Percentiles rank a stretch among this genome's conserved stretches.
These are phyloP conservation scores for Zygoascus flipseniorum DNA, from an alignment of 805 yeast species.

Conservation along the genomic window DNA sequence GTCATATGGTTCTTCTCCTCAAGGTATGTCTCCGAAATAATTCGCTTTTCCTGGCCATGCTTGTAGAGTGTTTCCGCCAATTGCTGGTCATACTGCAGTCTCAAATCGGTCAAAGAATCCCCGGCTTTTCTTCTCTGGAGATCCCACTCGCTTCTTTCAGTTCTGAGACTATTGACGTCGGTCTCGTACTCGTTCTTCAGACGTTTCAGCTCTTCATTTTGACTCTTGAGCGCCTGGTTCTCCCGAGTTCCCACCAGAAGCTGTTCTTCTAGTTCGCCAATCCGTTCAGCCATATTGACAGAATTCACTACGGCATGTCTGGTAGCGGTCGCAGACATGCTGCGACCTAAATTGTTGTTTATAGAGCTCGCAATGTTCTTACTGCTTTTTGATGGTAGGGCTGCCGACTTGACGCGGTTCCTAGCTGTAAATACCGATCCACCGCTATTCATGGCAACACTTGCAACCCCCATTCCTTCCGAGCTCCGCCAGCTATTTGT, in stretches of 20 bases:
- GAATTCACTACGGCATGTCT: background rate
- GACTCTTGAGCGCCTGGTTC: background rate
- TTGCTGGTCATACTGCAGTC: background rate
- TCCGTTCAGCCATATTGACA: background rate
- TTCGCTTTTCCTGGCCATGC: background rate
- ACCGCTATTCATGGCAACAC: background rate
- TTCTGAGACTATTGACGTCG: slow-evolving; percentile 20
- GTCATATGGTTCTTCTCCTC: background rate
- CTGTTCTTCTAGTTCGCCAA: background rate
- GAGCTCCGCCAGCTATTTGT: background rate
- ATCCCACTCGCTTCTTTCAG: slow-evolving; percentile 33
- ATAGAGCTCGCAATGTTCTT: background rate
- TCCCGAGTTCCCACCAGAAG: background rate
- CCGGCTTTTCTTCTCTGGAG: slow-evolving; percentile 29
- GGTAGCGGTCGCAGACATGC: background rate
- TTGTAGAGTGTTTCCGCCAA: background rate
- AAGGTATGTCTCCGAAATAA: background rate
- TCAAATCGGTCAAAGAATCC: slow-evolving; percentile 24
- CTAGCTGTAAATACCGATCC: background rate
- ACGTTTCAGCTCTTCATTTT: background rate
- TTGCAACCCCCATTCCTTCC: background rate
- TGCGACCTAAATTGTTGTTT: background rate
- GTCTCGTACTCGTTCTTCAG: background rate
- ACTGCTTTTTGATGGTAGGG: background rate
- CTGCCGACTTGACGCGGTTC: background rate